A percentile compares a stretch with the other conserved stretches of the same genome.
Evolutionary conservation across 1,284 basidiomycete species (phyloP).

Genomic region (Puccinia coronata): DNA sequence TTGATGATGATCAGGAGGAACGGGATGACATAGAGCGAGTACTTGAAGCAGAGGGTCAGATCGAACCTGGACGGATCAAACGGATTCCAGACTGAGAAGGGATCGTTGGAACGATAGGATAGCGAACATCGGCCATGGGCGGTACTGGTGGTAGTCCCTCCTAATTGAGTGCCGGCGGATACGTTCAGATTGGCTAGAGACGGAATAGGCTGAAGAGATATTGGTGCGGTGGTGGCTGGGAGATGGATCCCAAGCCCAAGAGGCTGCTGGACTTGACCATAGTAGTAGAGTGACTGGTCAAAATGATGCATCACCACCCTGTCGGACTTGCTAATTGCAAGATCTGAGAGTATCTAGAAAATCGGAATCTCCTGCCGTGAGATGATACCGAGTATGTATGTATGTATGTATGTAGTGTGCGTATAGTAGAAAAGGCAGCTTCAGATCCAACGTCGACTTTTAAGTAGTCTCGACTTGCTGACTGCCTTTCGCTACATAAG

Average conservation of each 20-base stretch:
- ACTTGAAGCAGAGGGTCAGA: slow-evolving; percentile 33
- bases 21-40: slow-evolving; percentile 24
- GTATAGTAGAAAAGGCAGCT: no score
- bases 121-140: slow-evolving; percentile 9
- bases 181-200: not conserved
- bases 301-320: no score
- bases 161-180: not conserved
- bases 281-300: not conserved
- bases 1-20: slow-evolving; percentile 10
- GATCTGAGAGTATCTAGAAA: no score
- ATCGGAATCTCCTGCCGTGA: no score
- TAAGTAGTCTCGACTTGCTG: no score
- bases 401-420: no score
- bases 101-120: not conserved
- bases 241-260: no score
- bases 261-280: slow-evolving; percentile 10
- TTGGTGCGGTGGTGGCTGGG: no score
- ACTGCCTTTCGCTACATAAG: no score
- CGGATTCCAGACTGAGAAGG: slow-evolving; percentile 34
- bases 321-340: no score
- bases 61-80: slow-evolving; percentile 25
- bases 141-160: not conserved
- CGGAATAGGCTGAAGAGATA: not conserved
- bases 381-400: no score
- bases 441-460: no score